Conservation (phyloP, 2,329 filamentous ascomycete genomes). For the Ophiobolus disseminans region DNA sequence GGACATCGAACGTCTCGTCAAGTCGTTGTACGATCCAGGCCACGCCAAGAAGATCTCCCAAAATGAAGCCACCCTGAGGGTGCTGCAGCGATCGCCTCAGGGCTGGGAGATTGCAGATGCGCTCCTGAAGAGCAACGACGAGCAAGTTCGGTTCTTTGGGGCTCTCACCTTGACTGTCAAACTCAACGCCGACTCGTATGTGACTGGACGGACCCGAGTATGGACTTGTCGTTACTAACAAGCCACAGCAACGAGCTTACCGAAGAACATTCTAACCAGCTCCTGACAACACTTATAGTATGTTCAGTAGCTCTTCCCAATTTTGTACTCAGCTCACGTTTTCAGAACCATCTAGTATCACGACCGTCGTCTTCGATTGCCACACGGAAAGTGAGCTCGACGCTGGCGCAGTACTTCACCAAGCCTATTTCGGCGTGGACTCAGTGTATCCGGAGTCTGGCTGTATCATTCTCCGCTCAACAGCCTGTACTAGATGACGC, state of each 20-base stretch:
- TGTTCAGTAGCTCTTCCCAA: slow-evolving; percentile 1
- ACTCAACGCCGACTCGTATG: slow-evolving; percentile 85
- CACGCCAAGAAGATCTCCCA: slow-evolving; percentile 54
- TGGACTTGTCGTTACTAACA: slow-evolving; percentile 9
- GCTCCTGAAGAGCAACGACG: slow-evolving; percentile 71
- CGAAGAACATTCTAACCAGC: slow-evolving; percentile 44
- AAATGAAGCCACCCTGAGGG: slow-evolving; percentile 78
- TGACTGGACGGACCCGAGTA: background rate
- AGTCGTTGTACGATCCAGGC: slow-evolving; percentile 59
- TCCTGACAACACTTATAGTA: slow-evolving; percentile 48
- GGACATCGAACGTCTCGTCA: slow-evolving; percentile 56
- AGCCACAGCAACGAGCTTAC: slow-evolving; percentile 33
- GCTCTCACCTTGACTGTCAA: slow-evolving; percentile 93
- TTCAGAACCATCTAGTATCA: slow-evolving; percentile 40
- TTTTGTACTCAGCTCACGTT: slow-evolving; percentile 10
- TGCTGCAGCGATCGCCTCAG: slow-evolving; percentile 76
- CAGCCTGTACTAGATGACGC: slow-evolving; percentile 57
- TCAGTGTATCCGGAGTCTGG: slow-evolving; percentile 69
- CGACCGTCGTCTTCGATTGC: slow-evolving; percentile 63
- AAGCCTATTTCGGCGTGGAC: slow-evolving; percentile 73
- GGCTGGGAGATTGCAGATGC: slow-evolving; percentile 87
- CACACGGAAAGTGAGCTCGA: slow-evolving; percentile 77
- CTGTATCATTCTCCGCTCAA: slow-evolving; percentile 63
- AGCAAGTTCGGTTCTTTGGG: slow-evolving; percentile 88
- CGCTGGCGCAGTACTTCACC: slow-evolving; percentile 76